Conservation (phyloP, 108 stramenopile species). For the Mayamaea pseudoterrestris region DNA sequence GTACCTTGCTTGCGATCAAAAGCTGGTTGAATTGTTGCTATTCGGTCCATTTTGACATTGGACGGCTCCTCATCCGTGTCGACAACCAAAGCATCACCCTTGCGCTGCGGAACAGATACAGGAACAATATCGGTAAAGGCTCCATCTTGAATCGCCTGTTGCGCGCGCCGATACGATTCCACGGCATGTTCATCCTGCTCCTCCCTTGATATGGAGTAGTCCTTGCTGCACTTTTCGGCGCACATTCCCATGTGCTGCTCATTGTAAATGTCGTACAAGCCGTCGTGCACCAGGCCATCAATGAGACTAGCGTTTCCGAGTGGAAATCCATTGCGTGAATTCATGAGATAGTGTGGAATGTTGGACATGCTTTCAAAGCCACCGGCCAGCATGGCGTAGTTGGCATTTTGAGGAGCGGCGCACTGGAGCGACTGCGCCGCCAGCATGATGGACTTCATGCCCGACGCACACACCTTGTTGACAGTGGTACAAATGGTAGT, state of each 20-base stretch:
- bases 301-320: slow-evolving; percentile 60
- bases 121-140: slow-evolving; percentile 70
- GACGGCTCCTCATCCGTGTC: slow-evolving; percentile 78
- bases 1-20: slow-evolving; percentile 83
- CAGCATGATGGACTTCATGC: slow-evolving; percentile 88
- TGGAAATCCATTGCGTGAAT: slow-evolving; percentile 45
- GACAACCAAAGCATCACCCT: slow-evolving; percentile 43
- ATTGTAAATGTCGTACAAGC: slow-evolving; percentile 92
- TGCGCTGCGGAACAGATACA: slow-evolving; percentile 54
- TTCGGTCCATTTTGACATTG: slow-evolving; percentile 58
- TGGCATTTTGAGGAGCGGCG: slow-evolving; percentile 6
- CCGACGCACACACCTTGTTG: slow-evolving; percentile 96
- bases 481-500: slow-evolving; percentile 63
- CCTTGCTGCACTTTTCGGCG: slow-evolving; percentile 82
- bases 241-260: slow-evolving; percentile 97
- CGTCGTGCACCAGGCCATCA: slow-evolving; percentile 87
- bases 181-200: slow-evolving; percentile 90
- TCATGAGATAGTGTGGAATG: slow-evolving; percentile 85
- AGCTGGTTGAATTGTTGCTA: slow-evolving; percentile 64
- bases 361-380: slow-evolving; percentile 98
- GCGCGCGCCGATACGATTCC: slow-evolving; percentile 73
- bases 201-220: slow-evolving; percentile 70
- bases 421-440: slow-evolving; percentile 62
- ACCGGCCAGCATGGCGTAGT: slow-evolving; percentile 71
- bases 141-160: slow-evolving; percentile 52